phyloP scores from a whole-genome alignment of 768 basidiomycete genomes.

The Termitomyces sp. region DNA sequence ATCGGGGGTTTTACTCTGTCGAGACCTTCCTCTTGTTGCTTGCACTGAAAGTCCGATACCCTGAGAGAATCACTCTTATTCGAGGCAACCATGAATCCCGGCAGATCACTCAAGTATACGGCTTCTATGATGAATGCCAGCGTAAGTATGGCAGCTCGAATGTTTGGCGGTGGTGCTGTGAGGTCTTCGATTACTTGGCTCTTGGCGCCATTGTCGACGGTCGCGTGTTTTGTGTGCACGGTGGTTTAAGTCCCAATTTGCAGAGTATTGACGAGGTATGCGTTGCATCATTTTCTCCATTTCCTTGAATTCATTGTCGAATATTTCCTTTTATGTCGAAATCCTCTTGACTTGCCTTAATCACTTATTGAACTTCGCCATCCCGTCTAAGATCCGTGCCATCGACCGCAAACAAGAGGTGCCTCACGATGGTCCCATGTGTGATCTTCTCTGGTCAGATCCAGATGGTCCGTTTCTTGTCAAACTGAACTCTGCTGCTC shows the following conservation, averaged over 20 bases:
- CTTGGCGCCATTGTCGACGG: constrained; percentile 97
- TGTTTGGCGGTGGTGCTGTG: constrained; percentile 98
- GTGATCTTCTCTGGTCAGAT: constrained; percentile 98
- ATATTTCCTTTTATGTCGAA: neutral
- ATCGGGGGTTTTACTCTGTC: constrained; percentile 94
- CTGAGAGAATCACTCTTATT: constrained; percentile 94
- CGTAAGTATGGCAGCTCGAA: constrained; percentile 91
- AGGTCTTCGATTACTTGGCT: constrained; percentile 96
- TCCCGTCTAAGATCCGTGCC: constrained; percentile 66
- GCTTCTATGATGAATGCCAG: constrained; percentile 95
- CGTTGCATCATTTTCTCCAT: neutral
- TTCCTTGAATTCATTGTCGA: neutral
- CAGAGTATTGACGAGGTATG: constrained; percentile 82
- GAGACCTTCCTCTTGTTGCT: constrained; percentile 94
- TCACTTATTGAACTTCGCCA: neutral
- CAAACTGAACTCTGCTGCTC: neutral
- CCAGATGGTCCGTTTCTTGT: constrained; percentile 69
- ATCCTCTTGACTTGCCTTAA: neutral
- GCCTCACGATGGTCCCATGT: constrained; percentile 98
- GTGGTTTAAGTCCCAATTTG: constrained; percentile 88
- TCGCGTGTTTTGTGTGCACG: constrained; percentile 95
- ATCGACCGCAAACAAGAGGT: constrained; percentile 98
- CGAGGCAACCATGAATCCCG: constrained; percentile 97
- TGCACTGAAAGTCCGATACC: constrained; percentile 95
- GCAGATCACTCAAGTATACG: constrained; percentile 95